A percentile compares a stretch with the other conserved stretches of the same genome.
Conservation (phyloP, 1,139 yeast species). For the Lodderomyces theae region DNA sequence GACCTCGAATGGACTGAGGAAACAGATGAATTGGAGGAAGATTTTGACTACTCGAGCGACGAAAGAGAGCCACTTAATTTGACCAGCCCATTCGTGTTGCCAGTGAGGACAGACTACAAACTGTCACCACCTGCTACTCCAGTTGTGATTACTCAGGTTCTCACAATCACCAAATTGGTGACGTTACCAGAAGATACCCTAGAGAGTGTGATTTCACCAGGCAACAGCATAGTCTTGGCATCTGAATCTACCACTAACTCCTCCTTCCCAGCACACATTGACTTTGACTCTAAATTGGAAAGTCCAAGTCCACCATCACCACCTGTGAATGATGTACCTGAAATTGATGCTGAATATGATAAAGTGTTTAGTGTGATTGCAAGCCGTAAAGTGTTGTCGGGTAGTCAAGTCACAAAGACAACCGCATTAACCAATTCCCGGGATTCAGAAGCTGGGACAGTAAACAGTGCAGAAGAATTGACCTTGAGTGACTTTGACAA, state of each 20-base stretch:
- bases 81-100: neutral
- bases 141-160: neutral
- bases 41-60: conserved; percentile 1
- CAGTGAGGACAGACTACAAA: neutral
- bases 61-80: neutral
- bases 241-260: no score
- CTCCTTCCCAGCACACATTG: no score
- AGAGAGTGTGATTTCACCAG: neutral
- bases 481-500: no score
- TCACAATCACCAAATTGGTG: neutral
- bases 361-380: neutral
- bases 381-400: neutral
- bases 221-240: no score
- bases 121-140: neutral
- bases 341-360: neutral
- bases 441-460: no score
- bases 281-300: no score
- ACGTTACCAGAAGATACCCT: neutral
- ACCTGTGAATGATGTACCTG: neutral
- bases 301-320: no score
- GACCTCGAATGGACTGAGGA: neutral
- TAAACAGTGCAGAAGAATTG: neutral
- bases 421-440: no score
- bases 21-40: conserved; percentile 1
- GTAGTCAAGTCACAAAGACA: no score